Base-by-base conservation (phyloP, 768 basidiomycete genomes). In the Psilocybe sp. region DNA sequence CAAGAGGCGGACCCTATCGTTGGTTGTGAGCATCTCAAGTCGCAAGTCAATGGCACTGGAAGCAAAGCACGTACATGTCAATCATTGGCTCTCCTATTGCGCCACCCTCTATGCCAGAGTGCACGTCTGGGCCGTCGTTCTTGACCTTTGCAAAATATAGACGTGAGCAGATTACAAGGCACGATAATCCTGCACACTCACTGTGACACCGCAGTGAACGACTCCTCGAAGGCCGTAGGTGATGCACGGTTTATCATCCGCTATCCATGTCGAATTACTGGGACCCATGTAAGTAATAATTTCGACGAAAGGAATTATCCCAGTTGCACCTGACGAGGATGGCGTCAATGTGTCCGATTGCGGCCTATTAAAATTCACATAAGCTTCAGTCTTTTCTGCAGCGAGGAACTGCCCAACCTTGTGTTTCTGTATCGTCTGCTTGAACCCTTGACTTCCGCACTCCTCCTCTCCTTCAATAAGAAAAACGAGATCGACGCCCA, bases 401-500 rank as follows among this genome's bases (percentile, higher is more conserved):
- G 43, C 8, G 15, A 31, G 49, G 11, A 14, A 8, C 42, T 39
- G 35, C 38, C 13, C 50, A 40, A 87, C 92, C 81, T 91, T 93
- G 66, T 93, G 74, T 48, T 74, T 78, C 48, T 70, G 60, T 9
- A 98, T 87, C 2, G 87, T 79, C n/a, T 89, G 81, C 35, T 72
- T 77, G 60, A 99, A 95, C 0, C 95, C 93, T 4, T 75, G 66
- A 62, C 93, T 96, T 1, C 96, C 96, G n/a, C 82, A 84, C 65
- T 99, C 97, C 64, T 97, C 97, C 64, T 98, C 96, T 0, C 97
- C 97, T 68, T 99, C 97, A 13, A 98, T 84, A 45, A 98, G 67
- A 64, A 98, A 84, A 5, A 98, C 84, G 1, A 99, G 64, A 61
- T 99, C 97, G 0, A 94, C 77, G 18, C 81, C 90, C 2, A 99